These are phyloP conservation scores for Przewalskia tangutica DNA, from an alignment of 257 asterid genomes.

Conservation along the genomic window DNA sequence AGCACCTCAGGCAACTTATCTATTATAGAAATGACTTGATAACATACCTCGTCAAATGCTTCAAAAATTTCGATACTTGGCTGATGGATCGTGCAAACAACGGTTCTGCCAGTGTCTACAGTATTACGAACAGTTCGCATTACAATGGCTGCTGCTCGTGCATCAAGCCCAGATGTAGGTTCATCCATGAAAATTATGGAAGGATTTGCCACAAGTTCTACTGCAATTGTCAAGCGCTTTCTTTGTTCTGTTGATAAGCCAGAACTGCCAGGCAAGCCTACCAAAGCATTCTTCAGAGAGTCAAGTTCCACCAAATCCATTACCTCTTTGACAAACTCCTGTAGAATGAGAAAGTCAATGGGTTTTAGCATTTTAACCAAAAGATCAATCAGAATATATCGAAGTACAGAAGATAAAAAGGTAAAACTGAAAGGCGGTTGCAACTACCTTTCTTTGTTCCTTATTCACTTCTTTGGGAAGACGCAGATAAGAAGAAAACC, in stretches of 20 bases:
- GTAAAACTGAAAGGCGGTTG: background rate
- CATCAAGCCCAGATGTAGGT: conserved; percentile 95
- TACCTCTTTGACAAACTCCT: conserved; percentile 89
- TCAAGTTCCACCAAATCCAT: conserved; percentile 81
- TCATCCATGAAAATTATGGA: conserved; percentile 94
- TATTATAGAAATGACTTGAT: background rate
- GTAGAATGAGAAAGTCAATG: conserved; percentile 17
- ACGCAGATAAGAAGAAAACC: conserved; percentile 69
- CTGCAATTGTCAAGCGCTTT: conserved; percentile 90
- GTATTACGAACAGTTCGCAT: conserved; percentile 96
- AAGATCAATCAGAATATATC: background rate
- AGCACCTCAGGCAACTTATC: background rate
- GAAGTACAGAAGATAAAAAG: background rate
- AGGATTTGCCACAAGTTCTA: conserved; percentile 93
- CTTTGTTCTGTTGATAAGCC: conserved; percentile 95
- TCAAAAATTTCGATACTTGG: conserved; percentile 92
- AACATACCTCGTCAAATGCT: conserved; percentile 86
- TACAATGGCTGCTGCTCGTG: conserved; percentile 97
- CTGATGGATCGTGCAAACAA: conserved; percentile 95
- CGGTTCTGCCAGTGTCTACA: conserved; percentile 92
- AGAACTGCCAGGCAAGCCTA: conserved; percentile 75
- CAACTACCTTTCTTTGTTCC: conserved; percentile 49
- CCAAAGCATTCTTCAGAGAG: conserved; percentile 63
- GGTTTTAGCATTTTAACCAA: background rate
- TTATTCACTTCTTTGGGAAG: conserved; percentile 67